A percentile compares a stretch with the other conserved stretches of the same genome.
Evolutionary conservation across 306 rosid genomes (phyloP).

Genomic region (Begonia fuchsioides): DNA sequence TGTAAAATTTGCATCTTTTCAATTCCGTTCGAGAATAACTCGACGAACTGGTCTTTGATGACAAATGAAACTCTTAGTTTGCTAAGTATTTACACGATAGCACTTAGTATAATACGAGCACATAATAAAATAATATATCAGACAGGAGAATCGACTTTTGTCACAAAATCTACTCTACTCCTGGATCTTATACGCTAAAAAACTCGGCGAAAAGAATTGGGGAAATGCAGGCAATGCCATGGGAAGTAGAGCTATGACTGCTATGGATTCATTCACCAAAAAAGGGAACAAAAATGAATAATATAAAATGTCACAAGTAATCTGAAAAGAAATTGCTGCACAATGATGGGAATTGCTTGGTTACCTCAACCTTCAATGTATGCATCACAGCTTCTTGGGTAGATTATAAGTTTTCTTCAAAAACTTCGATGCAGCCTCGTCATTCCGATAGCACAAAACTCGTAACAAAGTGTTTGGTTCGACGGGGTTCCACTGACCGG

Average conservation of each 20-base stretch:
- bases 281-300: neutral
- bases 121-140: no score
- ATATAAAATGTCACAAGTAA: no score
- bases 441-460: slow-evolving; percentile 73
- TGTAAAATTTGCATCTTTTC: no score
- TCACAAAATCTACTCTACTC: neutral
- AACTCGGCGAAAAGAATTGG: neutral
- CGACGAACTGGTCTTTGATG: no score
- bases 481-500: slow-evolving; percentile 85
- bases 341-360: no score
- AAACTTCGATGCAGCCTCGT: slow-evolving; percentile 71
- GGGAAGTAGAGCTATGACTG: no score
- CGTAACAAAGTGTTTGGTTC: slow-evolving; percentile 93
- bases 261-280: neutral
- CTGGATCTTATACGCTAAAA: neutral
- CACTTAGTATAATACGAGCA: no score
- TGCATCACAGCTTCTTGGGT: slow-evolving; percentile 67
- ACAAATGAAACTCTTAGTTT: no score
- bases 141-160: no score
- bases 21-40: no score
- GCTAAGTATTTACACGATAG: no score
- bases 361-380: neutral
- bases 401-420: slow-evolving; percentile 78
- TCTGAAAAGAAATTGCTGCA: no score
- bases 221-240: neutral